A percentile compares a stretch with the other conserved stretches of the same genome.
Conservation (phyloP, 768 basidiomycete species). For the Pleurotus giganteus region DNA sequence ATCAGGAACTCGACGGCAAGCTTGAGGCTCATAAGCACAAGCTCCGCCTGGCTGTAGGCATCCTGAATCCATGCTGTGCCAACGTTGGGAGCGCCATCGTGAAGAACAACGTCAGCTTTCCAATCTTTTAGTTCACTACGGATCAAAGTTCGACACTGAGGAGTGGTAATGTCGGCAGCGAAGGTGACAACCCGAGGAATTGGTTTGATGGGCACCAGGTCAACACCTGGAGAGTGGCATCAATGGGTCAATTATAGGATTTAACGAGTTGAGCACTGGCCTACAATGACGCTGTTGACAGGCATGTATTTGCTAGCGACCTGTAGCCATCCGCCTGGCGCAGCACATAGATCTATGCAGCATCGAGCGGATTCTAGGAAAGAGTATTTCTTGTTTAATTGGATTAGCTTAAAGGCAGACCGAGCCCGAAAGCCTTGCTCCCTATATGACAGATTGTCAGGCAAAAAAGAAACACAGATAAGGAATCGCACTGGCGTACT, state of each 20-base stretch:
- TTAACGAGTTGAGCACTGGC: constrained; percentile 38
- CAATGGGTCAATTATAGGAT: constrained; percentile 1
- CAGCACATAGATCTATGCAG: constrained; percentile 97
- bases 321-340: constrained; percentile 98
- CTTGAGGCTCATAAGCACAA: constrained; percentile 93
- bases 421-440: constrained; percentile 99
- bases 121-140: constrained; percentile 92
- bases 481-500: no score
- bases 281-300: constrained; percentile 85
- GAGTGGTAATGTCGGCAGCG: constrained; percentile 90
- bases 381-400: constrained; percentile 96
- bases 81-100: constrained; percentile 99
- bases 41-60: constrained; percentile 94
- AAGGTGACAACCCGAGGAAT: constrained; percentile 93
- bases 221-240: constrained; percentile 65
- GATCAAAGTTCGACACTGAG: constrained; percentile 84
- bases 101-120: constrained; percentile 98
- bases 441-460: constrained; percentile 39
- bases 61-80: constrained; percentile 99
- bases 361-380: constrained; percentile 89
- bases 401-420: constrained; percentile 98
- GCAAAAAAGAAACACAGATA: constrained; percentile 5
- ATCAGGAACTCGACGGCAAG: constrained; percentile 92
- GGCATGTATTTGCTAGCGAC: constrained; percentile 99
- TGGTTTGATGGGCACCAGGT: constrained; percentile 93